Conservation (phyloP, 176 grass and related monocot genomes). For the Hyparrhenia diplandra region DNA sequence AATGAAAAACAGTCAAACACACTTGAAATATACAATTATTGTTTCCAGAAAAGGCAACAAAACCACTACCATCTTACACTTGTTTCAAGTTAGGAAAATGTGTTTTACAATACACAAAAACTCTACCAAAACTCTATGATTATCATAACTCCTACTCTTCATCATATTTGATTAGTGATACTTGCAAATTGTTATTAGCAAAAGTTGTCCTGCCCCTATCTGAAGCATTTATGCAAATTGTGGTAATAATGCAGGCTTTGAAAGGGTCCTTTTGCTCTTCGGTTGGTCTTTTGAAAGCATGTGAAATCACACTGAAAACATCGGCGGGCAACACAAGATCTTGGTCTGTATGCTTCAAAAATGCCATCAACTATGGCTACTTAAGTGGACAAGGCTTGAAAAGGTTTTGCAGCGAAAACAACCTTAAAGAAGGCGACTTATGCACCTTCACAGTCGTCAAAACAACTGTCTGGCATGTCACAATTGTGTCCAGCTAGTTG, state of each 20-base stretch:
- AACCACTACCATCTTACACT: neutral
- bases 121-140: neutral
- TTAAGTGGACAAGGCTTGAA: neutral
- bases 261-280: conserved; percentile 6
- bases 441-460: conserved; percentile 15
- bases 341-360: conserved; percentile 19
- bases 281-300: conserved; percentile 12
- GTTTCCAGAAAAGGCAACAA: neutral
- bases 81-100: neutral
- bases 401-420: conserved; percentile 32
- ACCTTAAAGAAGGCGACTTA: conserved; percentile 12
- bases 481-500: neutral
- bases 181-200: neutral
- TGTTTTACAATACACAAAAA: neutral
- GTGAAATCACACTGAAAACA: conserved; percentile 1
- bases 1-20: neutral
- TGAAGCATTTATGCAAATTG: neutral
- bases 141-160: neutral
- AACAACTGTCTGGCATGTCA: conserved; percentile 5
- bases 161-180: neutral
- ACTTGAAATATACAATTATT: neutral
- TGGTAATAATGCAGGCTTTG: conserved; percentile 20
- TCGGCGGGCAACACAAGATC: neutral
- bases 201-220: neutral
- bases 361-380: neutral